Percentiles rank a stretch among this genome's conserved stretches.
These are phyloP conservation scores for Scedosporium minutisporum DNA, from an alignment of 2,329 filamentous ascomycete genomes.

Conservation along the genomic window DNA sequence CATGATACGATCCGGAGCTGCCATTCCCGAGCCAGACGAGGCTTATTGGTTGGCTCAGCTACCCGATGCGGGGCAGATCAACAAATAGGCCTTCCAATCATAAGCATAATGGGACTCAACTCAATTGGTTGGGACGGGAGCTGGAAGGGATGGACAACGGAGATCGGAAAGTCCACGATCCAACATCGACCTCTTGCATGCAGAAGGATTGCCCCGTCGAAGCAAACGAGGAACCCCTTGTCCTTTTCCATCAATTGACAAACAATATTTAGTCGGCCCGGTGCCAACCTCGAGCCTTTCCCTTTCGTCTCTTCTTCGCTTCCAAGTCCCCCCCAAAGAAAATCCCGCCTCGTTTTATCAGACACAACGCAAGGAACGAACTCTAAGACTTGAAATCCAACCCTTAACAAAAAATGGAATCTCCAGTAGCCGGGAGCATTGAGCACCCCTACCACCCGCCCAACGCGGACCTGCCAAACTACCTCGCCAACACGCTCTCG, in stretches of 20 bases:
- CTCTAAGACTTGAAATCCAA: neutral
- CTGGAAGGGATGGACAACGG: too few species aligned
- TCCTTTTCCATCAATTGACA: too few species aligned
- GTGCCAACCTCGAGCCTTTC: too few species aligned
- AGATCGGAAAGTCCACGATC: too few species aligned
- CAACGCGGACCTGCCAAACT: conserved; percentile 50
- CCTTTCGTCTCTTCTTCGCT: too few species aligned
- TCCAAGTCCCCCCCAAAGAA: neutral
- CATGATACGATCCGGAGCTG: neutral
- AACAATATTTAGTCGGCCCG: too few species aligned
- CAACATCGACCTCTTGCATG: too few species aligned
- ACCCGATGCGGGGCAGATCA: neutral
- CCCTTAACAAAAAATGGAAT: neutral
- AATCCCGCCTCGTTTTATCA: neutral
- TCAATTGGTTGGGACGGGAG: too few species aligned
- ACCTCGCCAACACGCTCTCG: conserved; percentile 55
- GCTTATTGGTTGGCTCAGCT: neutral
- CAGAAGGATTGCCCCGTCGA: too few species aligned
- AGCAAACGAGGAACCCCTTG: too few species aligned
- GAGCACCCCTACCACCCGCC: conserved; percentile 64
- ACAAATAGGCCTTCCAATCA: neutral
- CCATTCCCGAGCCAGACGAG: neutral
- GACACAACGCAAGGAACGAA: neutral
- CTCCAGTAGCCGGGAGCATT: neutral
- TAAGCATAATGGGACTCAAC: neutral